Percentiles rank a stretch among this genome's conserved stretches.
Evolutionary conservation across 2,329 filamentous ascomycete genomes (phyloP).

Genomic region (Ascosphaera acerosa): DNA sequence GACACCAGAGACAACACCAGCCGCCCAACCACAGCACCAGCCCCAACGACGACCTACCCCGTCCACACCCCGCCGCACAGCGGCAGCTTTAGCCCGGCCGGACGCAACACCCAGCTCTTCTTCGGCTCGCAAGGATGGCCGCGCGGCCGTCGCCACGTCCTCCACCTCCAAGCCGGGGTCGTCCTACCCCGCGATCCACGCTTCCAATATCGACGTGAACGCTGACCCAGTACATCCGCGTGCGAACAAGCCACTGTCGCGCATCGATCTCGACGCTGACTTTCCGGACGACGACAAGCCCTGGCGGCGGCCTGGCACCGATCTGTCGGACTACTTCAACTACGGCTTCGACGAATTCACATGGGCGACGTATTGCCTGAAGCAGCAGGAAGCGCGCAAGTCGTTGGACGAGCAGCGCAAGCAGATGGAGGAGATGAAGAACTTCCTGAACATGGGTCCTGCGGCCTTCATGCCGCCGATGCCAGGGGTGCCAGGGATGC

Average conservation of each 20-base stretch:
- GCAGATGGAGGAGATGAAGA: conserved; percentile 34
- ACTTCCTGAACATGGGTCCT: conserved; percentile 25
- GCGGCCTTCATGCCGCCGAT: too few relatives aligned
- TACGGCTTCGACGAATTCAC: conserved; percentile 98
- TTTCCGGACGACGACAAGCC: conserved; percentile 63
- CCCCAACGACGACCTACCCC: too few relatives aligned
- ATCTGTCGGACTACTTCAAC: conserved; percentile 95
- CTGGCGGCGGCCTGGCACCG: conserved; percentile 83
- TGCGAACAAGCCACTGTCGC: conserved; percentile 55
- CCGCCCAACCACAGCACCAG: conserved; percentile 10
- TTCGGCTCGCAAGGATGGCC: too few relatives aligned
- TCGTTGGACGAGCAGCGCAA: conserved; percentile 64
- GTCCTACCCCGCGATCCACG: conserved; percentile 40
- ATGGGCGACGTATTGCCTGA: conserved; percentile 80
- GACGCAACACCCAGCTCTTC: too few relatives aligned
- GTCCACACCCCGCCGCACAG: conserved; percentile 7
- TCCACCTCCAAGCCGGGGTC: conserved; percentile 31
- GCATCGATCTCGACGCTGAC: conserved; percentile 51
- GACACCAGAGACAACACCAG: conserved; percentile 11
- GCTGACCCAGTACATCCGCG: conserved; percentile 53
- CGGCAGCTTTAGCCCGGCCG: conserved; percentile 12
- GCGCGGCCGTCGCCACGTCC: too few relatives aligned
- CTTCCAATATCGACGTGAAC: conserved; percentile 66
- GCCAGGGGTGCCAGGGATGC: conserved; percentile 23
- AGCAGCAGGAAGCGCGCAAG: conserved; percentile 54